A percentile compares a stretch with the other conserved stretches of the same genome.
These are phyloP conservation scores for Drechslerella dactyloides DNA, from an alignment of 2,329 filamentous ascomycete species.

Conservation along the genomic window DNA sequence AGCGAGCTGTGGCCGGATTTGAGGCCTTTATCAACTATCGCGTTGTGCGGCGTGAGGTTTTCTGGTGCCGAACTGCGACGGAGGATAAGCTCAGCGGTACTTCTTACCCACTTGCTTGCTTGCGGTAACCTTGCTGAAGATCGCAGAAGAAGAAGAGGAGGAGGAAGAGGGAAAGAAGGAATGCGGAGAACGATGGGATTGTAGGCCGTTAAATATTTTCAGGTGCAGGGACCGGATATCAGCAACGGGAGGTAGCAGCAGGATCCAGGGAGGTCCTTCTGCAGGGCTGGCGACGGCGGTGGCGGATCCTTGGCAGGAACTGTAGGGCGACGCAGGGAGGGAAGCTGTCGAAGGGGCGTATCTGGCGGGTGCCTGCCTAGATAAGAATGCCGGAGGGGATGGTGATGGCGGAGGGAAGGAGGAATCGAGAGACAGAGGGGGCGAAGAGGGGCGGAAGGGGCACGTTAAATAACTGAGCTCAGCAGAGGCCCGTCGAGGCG, in stretches of 20 bases:
- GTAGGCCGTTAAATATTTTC: conserved; percentile 8
- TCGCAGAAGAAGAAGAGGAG: background rate
- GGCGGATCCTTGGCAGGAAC: conserved; percentile 5
- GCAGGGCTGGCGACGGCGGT: background rate
- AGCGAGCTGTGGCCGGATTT: background rate
- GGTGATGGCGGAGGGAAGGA: conserved; percentile 5
- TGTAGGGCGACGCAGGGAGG: background rate
- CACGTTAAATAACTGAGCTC: conserved; percentile 26
- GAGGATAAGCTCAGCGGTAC: background rate
- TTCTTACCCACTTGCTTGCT: background rate
- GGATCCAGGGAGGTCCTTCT: background rate
- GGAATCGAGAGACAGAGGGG: background rate
- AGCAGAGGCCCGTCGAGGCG: background rate
- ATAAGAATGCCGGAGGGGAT: conserved; percentile 7
- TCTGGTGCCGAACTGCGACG: background rate
- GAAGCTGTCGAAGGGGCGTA: background rate
- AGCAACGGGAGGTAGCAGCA: background rate
- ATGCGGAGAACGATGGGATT: background rate
- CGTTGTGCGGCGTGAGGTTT: background rate
- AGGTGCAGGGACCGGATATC: background rate
- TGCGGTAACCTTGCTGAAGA: background rate
- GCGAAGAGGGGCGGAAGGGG: conserved; percentile 10
- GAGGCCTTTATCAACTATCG: conserved; percentile 3
- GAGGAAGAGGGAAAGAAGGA: background rate
- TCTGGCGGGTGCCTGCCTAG: conserved; percentile 3